phyloP scores from a whole-genome alignment of 2,329 filamentous ascomycete species.

The Sclerotinia minor region DNA sequence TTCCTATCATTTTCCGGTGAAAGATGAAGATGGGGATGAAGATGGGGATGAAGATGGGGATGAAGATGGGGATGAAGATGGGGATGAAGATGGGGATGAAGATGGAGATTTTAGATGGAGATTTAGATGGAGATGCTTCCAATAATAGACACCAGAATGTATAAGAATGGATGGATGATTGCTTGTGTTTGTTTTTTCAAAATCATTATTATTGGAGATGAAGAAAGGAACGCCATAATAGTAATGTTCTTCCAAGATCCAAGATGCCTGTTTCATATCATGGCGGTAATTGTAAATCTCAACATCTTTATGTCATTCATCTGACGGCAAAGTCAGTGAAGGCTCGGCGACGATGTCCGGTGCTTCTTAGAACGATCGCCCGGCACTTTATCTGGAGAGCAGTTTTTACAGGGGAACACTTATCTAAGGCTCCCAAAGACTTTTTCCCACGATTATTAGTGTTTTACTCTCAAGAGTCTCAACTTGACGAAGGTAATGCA shows the following conservation, averaged over 20 bases:
- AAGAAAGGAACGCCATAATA: neutral
- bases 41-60: neutral
- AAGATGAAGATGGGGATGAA: neutral
- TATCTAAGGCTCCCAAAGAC: neutral
- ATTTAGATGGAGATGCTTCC: neutral
- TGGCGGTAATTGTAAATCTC: neutral
- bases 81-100: neutral
- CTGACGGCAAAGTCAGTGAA: neutral
- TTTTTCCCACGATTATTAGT: neutral
- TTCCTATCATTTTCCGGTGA: neutral
- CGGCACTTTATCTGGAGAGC: neutral
- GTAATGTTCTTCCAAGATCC: neutral
- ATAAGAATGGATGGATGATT: too few relatives aligned
- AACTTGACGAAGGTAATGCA: neutral
- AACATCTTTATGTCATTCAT: neutral
- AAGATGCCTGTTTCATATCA: neutral
- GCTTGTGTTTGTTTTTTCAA: too few relatives aligned
- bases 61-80: neutral
- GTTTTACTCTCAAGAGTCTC: neutral
- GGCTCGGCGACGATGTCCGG: neutral
- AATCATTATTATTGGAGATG: neutral
- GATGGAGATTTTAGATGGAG: neutral
- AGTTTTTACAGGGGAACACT: neutral
- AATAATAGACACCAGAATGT: neutral
- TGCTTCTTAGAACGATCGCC: neutral